Evolutionary conservation across 2,329 filamentous ascomycete species (phyloP), one percentile per base, ranked within the genome.

Genomic region (Pseudophaeomoniella oleicola): DNA sequence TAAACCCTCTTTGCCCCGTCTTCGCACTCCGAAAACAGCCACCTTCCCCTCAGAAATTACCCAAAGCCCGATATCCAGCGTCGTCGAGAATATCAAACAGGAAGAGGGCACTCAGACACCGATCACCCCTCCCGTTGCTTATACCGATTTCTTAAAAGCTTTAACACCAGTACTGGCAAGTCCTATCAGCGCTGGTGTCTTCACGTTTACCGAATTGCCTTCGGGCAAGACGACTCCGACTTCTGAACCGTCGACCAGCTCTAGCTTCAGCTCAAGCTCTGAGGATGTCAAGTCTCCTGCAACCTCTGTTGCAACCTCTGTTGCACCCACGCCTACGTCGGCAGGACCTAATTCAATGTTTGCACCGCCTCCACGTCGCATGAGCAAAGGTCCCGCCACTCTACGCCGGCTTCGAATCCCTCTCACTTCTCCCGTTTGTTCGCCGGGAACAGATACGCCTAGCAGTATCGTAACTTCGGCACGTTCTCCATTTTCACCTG

Each of bases 61-160:
- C 33, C 72, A 71, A 46, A 87, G 78, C 45, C 82, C 82, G 34
- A 67, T 81, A 51, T 76, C 41, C 22, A 50, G 50, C 18, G 44
- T 47, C 4, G 39, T 49, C 17, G 62, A 67, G 37, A 68, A 71
- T 48, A 72, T 87, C 65, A 88, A 87, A 58, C 71, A 81, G 47
- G 68, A 80, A 39, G 71, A 77, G 40, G 59, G 67, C 32, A 59
- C 75, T 39, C 80, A 77, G 61, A 94, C 87, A 3, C 87, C 87
- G 34, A 93, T 96, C 56, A 92, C 82, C 36, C 88, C 88, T 36
- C 88, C 88, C 3, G 68, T 73, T 15, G 87, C 88, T 39, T 96
- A 96, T 55, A 80, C 84, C 46, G 86, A 96, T 52, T 96, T 94
- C 54, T 76, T 96, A 44, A 88, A 86, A 61, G 77, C 78, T 41